Evolutionary conservation across 306 rosid species (phyloP), one percentile per base, ranked within the genome.

Genomic region (Cotoneaster glaucophyllus): DNA sequence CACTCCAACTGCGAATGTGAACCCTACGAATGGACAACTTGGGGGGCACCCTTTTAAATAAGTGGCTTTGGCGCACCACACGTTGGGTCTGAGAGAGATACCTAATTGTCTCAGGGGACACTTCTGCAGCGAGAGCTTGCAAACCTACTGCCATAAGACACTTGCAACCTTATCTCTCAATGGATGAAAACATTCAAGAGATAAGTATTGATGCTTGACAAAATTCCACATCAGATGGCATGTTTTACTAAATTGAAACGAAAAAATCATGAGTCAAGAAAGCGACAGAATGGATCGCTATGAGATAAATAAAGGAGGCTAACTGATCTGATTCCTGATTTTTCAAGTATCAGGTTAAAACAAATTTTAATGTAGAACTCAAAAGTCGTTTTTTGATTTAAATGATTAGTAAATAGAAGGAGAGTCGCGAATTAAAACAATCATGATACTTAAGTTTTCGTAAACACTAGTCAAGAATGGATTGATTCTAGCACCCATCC

Each of bases 11-110:
- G 62, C 22, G 25, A 8, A 56, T 34, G 2, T 43, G 78, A 26
- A 32, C 69, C 58, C 69, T 34, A 69, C 31, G 18, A 58, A 66
- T 12, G 9, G 86, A 86, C 85, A 83, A 24, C 0, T 3, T 17
- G 73, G 80, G 88, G 86, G 78, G 76, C 78, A 48, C 6, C 69
- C 29, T 24, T 5, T 5, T 0, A 12, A 75, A 3, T 12, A 45
- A 45, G 66, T 59, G 81, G 84, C 25, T 13, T 73, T 32, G 31
- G 62, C 58, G 8, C 28, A 21, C 58, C 32, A 69, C 85, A 85
- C 81, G 84, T 81, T 5, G 32, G 32, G 17, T 71, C 25, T 71
- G 76, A 71, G 19, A n/a, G 15, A 61, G 24, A 32, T 34, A 6
- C 34, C 7, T 61, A 61, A 10, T 0, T 71, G 64, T 71, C 52